Conservation (phyloP, 768 basidiomycete genomes). For the Rhodotorula graminis region DNA sequence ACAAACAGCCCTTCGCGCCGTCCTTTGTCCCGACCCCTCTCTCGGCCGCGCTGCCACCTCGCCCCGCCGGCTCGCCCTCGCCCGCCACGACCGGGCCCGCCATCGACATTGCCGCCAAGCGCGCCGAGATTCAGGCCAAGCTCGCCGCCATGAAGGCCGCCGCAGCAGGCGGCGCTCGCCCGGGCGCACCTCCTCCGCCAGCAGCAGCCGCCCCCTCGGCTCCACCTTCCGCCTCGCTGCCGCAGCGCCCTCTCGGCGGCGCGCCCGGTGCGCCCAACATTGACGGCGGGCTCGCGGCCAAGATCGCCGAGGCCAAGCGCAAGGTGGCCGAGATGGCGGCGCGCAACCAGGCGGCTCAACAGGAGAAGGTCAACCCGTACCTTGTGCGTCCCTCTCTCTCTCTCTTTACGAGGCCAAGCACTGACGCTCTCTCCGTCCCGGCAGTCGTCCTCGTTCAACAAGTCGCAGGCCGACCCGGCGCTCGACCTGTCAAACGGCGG, state of each 20-base stretch:
- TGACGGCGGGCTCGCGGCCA: conserved; percentile 62
- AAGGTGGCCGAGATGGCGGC: conserved; percentile 77
- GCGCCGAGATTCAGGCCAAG: conserved; percentile 55
- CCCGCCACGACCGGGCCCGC: conserved; percentile 51
- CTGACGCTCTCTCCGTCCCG: conserved; percentile 46
- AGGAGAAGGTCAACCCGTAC: conserved; percentile 78
- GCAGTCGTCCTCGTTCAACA: conserved; percentile 38
- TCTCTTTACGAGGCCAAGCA: neutral
- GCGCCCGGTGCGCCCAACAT: conserved; percentile 42
- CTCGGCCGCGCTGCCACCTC: conserved; percentile 18
- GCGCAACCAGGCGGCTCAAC: conserved; percentile 51
- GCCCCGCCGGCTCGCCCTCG: conserved; percentile 47
- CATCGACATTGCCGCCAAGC: conserved; percentile 77
- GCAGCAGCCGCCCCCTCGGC: conserved; percentile 42
- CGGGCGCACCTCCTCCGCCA: conserved; percentile 44
- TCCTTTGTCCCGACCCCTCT: conserved; percentile 22
- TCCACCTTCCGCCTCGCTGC: conserved; percentile 40
- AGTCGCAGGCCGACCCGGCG: conserved; percentile 22
- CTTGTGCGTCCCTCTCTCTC: conserved; percentile 57
- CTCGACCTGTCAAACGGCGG: conserved; percentile 64
- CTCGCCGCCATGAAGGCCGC: conserved; percentile 34
- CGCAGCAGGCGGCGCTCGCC: conserved; percentile 27
- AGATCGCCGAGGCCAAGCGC: conserved; percentile 78
- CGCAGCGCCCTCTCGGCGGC: conserved; percentile 48
- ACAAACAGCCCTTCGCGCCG: conserved; percentile 17